Evolutionary conservation across 805 yeast species (phyloP).

Genomic region (Clavispora carvajalis): DNA sequence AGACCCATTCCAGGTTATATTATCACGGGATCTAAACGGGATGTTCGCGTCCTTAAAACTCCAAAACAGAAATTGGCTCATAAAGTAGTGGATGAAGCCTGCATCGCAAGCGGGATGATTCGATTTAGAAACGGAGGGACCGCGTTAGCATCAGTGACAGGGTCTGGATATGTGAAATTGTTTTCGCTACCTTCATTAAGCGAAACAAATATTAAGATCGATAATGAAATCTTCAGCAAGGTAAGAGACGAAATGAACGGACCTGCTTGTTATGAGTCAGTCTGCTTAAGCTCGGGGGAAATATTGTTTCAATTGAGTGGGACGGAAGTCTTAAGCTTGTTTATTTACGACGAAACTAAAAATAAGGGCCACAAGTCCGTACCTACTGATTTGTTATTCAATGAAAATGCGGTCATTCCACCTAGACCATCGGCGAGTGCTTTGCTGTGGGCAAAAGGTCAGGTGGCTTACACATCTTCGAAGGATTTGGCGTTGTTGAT

Average conservation of each 20-base stretch:
- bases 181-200: conserved; percentile 58
- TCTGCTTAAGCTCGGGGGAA: conserved; percentile 48
- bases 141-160: conserved; percentile 40
- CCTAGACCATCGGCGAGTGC: conserved; percentile 76
- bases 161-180: conserved; percentile 43
- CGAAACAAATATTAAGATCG: conserved; percentile 44
- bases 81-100: conserved; percentile 49
- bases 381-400: conserved; percentile 58
- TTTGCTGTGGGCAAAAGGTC: conserved; percentile 82
- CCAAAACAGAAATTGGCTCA: conserved; percentile 62
- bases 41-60: conserved; percentile 56
- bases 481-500: conserved; percentile 61
- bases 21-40: conserved; percentile 50
- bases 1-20: conserved; percentile 57
- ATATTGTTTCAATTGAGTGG: conserved; percentile 50
- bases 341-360: conserved; percentile 18
- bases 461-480: conserved; percentile 49
- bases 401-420: conserved; percentile 63
- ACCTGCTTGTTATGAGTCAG: conserved; percentile 19
- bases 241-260: conserved; percentile 19
- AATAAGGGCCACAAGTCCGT: conserved; percentile 16
- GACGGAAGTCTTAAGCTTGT: conserved; percentile 36
- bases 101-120: conserved; percentile 48
- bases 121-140: conserved; percentile 40
- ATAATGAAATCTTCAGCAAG: conserved; percentile 23